Evolutionary conservation across 2,329 filamentous ascomycete species (phyloP).

Genomic region (Fusarium succisae): DNA sequence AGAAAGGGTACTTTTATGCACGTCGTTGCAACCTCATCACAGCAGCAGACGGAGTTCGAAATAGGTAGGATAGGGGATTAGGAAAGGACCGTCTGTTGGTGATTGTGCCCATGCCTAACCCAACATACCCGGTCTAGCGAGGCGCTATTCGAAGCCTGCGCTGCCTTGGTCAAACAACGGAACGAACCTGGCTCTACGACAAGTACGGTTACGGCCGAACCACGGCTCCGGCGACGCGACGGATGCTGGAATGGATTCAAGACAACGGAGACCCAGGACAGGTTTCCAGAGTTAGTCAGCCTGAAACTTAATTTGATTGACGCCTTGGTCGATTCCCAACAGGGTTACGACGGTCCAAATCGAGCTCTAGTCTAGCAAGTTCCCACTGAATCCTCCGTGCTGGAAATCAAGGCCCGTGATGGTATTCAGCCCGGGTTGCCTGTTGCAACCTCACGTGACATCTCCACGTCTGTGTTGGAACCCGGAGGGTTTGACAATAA

Average conservation of each 20-base stretch:
- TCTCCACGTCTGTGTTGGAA: not conserved
- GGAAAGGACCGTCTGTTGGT: slow-evolving; percentile 1
- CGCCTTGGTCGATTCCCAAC: slow-evolving; percentile 14
- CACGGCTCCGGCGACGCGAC: slow-evolving; percentile 6
- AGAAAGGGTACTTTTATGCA: slow-evolving; percentile 21
- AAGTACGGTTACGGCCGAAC: slow-evolving; percentile 16
- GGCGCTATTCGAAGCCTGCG: not conserved
- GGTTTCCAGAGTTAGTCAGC: slow-evolving; percentile 6
- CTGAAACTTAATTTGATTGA: not conserved
- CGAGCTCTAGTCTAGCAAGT: not conserved
- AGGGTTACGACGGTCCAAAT: slow-evolving; percentile 1
- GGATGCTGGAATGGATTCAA: slow-evolving; percentile 20
- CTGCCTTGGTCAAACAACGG: not conserved
- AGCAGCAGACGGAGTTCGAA: not conserved
- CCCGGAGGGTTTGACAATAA: not conserved
- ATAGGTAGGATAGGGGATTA: not conserved
- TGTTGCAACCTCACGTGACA: slow-evolving; percentile 10
- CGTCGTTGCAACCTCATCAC: slow-evolving; percentile 9
- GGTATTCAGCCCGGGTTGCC: not conserved
- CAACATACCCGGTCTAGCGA: not conserved
- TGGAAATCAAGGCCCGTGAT: not conserved
- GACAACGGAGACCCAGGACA: not conserved
- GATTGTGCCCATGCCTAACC: not conserved
- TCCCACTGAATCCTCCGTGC: not conserved
- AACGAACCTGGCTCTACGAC: not conserved